Evolutionary conservation across 306 rosid genomes (phyloP).

Genomic region (Cicer cuneatum): DNA sequence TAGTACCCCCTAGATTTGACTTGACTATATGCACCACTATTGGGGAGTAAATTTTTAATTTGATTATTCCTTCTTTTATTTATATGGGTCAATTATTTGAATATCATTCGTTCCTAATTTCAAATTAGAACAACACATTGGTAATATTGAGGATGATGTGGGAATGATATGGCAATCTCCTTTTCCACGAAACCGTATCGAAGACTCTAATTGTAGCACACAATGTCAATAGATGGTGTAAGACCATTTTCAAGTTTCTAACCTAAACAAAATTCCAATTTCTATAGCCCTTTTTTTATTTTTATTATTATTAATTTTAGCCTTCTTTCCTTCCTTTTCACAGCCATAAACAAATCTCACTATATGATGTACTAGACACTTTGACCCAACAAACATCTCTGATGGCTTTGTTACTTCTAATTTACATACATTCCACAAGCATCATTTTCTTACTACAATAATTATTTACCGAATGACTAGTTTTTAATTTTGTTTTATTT

Average conservation of each 20-base stretch:
- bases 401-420: neutral
- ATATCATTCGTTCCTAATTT: neutral
- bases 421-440: neutral
- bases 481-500: too few species aligned
- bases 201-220: constrained; percentile 33
- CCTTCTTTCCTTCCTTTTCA: too few species aligned
- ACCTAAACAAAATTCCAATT: neutral
- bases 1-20: neutral
- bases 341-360: too few species aligned
- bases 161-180: constrained; percentile 32
- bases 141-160: constrained; percentile 21
- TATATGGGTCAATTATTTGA: neutral
- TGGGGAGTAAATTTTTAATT: neutral
- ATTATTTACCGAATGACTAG: too few species aligned
- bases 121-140: constrained; percentile 15
- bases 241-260: neutral
- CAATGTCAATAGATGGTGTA: constrained; percentile 17
- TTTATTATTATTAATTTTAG: too few species aligned
- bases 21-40: neutral
- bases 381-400: neutral
- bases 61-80: too few species aligned
- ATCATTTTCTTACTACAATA: neutral
- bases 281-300: too few species aligned
- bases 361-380: too few species aligned
- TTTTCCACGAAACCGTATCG: constrained; percentile 1